Evolutionary conservation across 2,329 filamentous ascomycete genomes (phyloP), one percentile per base, ranked within the genome.

Genomic region (Fusarium sacchari): DNA sequence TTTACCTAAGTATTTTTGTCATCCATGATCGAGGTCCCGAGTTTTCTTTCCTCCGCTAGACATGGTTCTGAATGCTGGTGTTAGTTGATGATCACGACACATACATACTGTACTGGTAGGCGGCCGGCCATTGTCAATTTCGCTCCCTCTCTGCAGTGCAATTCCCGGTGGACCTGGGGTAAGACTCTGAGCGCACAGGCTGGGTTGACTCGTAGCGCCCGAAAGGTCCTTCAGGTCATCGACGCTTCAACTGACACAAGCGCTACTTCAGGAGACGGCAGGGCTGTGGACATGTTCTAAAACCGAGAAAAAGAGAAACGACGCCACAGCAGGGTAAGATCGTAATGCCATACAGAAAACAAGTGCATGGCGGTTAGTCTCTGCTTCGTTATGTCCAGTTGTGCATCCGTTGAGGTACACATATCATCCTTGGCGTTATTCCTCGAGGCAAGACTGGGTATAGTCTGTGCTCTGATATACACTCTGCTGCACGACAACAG

Each of bases 211-310:
- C 60, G 58, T 57, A 49, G 63, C 71, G 49, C 60, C 50, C 32
- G 43, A 61, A 73, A 49, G 60, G 37, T 56, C 40, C 40, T 57
- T 47, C 56, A 69, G 43, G 64, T 55, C 50, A 69, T 74, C 50
- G 52, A 63, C 43, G 59, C 46, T 72, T 50, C 67, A 70, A 58
- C 67, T 73, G 64, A 72, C 64, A 77, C 72, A 67, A 69, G 44
- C 52, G 37, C 61, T 64, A 49, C 47, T 69, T 46, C 50, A 66
- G 64, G 66, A 53, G 62, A 64, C 37, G 44, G 63, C 58, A 62
- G 24, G 44, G 15, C 64, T 64, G 46, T 32, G 55, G 50, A 37
- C 28, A 68, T 44, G 22, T 34, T 64, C 36, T 63, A 11, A 42
- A 66, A 59, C 28, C 32, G 20, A 30, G 26, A 30, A 22, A n/a